Conservation (phyloP, 2,329 filamentous ascomycete species). For the Epichloe sylvatica region DNA sequence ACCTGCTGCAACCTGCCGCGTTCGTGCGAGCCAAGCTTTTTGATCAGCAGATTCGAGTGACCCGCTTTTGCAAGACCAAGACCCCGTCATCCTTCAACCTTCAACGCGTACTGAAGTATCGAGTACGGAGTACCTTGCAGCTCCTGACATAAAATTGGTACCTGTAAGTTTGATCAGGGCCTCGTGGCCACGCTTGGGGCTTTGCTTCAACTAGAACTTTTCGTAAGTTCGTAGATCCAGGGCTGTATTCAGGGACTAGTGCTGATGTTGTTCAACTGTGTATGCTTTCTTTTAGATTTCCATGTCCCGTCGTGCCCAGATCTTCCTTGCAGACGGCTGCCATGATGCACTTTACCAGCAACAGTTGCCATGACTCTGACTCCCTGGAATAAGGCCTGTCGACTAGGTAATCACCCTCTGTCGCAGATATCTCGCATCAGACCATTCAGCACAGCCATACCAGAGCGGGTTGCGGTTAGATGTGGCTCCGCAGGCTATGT, state of each 20-base stretch:
- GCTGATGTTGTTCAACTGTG: background rate
- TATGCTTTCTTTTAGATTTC: background rate
- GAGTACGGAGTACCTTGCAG: no score
- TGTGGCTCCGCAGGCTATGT: constrained; percentile 37
- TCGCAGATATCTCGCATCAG: background rate
- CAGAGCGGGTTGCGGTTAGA: constrained; percentile 29
- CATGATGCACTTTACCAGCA: background rate
- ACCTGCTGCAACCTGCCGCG: no score
- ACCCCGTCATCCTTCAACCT: no score
- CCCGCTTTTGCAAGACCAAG: no score
- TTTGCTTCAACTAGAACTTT: background rate
- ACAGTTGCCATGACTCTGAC: constrained; percentile 1
- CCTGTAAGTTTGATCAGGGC: no score
- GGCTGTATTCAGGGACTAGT: background rate
- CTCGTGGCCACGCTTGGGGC: no score
- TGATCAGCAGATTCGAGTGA: no score
- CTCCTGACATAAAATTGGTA: no score
- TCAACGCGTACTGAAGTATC: no score
- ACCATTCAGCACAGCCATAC: constrained; percentile 6
- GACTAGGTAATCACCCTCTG: background rate
- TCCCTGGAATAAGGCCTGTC: background rate
- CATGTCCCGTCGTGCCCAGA: background rate
- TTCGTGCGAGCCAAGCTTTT: no score
- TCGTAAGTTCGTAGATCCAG: background rate
- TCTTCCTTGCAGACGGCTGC: background rate